phyloP scores from a whole-genome alignment of 2,329 filamentous ascomycete species.

The Emmonsia crescens region DNA sequence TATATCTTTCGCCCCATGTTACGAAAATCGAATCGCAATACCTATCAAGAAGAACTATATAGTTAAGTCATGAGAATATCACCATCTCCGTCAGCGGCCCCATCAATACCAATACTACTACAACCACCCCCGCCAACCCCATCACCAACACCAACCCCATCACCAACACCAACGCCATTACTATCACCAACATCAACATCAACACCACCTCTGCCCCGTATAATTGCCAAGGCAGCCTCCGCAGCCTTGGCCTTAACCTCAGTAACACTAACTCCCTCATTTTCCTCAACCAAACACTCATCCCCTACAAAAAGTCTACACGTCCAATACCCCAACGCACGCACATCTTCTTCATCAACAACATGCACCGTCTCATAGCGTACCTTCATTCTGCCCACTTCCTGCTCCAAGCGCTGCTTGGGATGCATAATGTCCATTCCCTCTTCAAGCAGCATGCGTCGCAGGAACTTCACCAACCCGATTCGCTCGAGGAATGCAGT shows the following conservation, averaged over 20 bases:
- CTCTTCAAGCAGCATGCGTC: conserved; percentile 47
- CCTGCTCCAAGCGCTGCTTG: conserved; percentile 56
- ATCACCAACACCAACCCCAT: background rate
- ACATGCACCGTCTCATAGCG: conserved; percentile 35
- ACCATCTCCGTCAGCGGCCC: background rate
- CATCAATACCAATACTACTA: background rate
- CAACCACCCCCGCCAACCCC: background rate
- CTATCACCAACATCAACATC: background rate
- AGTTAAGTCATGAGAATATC: background rate
- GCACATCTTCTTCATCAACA: conserved; percentile 8
- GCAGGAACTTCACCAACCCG: conserved; percentile 55
- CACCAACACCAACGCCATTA: background rate
- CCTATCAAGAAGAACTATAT: background rate
- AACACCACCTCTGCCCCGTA: conserved; percentile 9
- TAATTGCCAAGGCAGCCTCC: conserved; percentile 36
- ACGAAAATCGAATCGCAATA: background rate
- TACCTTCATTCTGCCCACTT: conserved; percentile 45
- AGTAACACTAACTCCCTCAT: conserved; percentile 38
- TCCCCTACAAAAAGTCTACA: conserved; percentile 45
- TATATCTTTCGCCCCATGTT: background rate
- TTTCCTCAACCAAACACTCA: conserved; percentile 36
- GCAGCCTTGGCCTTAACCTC: conserved; percentile 50
- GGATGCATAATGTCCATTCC: conserved; percentile 48
- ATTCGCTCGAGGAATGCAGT: conserved; percentile 49
- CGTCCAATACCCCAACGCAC: conserved; percentile 10